phyloP scores from a whole-genome alignment of 2,329 filamentous ascomycete species.

The Alternaria angustiovoidea region DNA sequence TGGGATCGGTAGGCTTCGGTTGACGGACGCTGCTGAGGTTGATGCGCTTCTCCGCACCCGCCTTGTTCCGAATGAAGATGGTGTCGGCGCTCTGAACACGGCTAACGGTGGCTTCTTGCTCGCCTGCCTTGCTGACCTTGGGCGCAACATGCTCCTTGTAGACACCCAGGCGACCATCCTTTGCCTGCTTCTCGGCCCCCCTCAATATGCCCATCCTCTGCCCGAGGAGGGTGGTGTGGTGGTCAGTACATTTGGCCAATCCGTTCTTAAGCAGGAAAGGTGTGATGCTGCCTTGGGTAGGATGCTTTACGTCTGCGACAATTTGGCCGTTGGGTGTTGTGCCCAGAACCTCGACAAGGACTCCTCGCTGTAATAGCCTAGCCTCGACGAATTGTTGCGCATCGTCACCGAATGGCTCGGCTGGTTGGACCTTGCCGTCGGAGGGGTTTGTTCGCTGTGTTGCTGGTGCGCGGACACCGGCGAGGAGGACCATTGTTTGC shows the following conservation, averaged over 20 bases:
- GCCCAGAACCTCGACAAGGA: conserved; percentile 84
- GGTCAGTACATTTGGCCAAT: conserved; percentile 90
- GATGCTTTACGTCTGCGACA: conserved; percentile 87
- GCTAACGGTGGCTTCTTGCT: conserved; percentile 81
- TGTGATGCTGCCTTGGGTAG: conserved; percentile 84
- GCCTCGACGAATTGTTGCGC: conserved; percentile 87
- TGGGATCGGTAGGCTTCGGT: conserved; percentile 85
- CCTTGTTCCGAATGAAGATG: conserved; percentile 83
- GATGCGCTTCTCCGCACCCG: conserved; percentile 85
- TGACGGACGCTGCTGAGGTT: conserved; percentile 92
- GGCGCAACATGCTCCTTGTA: conserved; percentile 80
- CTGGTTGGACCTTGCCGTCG: conserved; percentile 81
- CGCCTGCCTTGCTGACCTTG: conserved; percentile 67
- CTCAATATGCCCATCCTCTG: conserved; percentile 85
- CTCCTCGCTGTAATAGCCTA: conserved; percentile 83
- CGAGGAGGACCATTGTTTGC: conserved; percentile 87
- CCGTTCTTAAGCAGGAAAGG: conserved; percentile 89
- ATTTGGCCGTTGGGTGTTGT: conserved; percentile 89
- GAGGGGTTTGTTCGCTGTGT: conserved; percentile 83
- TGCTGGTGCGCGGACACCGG: conserved; percentile 87
- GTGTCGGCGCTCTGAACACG: conserved; percentile 91
- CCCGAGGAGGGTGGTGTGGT: conserved; percentile 92
- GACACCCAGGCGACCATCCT: conserved; percentile 76
- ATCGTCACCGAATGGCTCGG: conserved; percentile 89
- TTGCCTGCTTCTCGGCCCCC: conserved; percentile 85